Evolutionary conservation across 805 yeast genomes (phyloP).

Genomic region (Pichia eremophila): DNA sequence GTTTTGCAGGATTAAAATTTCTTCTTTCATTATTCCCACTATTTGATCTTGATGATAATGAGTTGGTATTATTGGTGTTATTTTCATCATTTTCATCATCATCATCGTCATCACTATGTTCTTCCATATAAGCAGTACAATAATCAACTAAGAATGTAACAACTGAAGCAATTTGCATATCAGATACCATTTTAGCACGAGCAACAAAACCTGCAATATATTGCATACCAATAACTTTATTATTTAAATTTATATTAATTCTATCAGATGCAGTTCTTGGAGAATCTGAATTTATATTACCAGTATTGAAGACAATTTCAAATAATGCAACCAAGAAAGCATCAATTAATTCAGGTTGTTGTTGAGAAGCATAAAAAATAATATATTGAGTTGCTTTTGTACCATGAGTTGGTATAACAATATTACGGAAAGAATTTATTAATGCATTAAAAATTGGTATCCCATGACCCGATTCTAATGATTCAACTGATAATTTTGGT

Average conservation of each 20-base stretch:
- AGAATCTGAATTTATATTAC: constrained; percentile 3
- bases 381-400: constrained; percentile 83
- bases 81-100: constrained; percentile 12
- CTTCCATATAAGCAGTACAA: constrained; percentile 72
- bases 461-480: constrained; percentile 52
- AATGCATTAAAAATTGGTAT: constrained; percentile 63
- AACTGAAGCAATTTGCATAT: constrained; percentile 69
- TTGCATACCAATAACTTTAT: constrained; percentile 82
- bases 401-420: constrained; percentile 83
- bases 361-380: constrained; percentile 72
- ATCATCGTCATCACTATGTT: constrained; percentile 76
- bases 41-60: background rate
- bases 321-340: constrained; percentile 73
- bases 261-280: background rate
- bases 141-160: constrained; percentile 76
- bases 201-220: constrained; percentile 86
- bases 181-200: constrained; percentile 64
- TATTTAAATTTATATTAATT: background rate
- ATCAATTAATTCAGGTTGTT: constrained; percentile 74
- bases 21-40: background rate
- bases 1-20: constrained; percentile 7
- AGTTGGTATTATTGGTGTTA: background rate
- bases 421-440: constrained; percentile 68
- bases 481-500: constrained; percentile 38
- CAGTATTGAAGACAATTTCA: constrained; percentile 66